These are phyloP conservation scores for Arthonia radiata DNA, from an alignment of 495 filamentous ascomycete genomes.

Conservation along the genomic window DNA sequence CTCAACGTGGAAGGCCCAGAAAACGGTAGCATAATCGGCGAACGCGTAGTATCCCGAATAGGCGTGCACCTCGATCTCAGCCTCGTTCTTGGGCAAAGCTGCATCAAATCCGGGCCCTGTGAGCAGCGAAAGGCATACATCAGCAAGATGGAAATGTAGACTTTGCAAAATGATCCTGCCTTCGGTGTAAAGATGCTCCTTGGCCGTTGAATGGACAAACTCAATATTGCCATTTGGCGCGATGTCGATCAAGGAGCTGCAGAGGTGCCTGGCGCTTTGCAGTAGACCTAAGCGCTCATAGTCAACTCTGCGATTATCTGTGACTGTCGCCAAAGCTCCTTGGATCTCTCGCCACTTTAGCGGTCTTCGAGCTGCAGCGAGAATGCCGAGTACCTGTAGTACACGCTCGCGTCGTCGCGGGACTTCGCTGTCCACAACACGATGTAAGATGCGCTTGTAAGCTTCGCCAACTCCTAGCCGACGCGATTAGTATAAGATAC, in stretches of 20 bases:
- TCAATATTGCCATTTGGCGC: conserved; percentile 1
- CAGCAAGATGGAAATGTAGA: conserved; percentile 2
- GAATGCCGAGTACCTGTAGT: conserved; percentile 19
- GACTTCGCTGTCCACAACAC: conserved; percentile 9
- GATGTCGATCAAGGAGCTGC: conserved; percentile 2
- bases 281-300: too few relatives aligned
- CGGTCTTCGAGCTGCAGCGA: conserved; percentile 19
- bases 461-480: too few relatives aligned
- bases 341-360: conserved; percentile 24
- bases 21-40: conserved; percentile 3
- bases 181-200: conserved; percentile 2
- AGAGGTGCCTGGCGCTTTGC: conserved; percentile 5
- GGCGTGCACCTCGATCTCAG: background rate
- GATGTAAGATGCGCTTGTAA: conserved; percentile 16
- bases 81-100: background rate
- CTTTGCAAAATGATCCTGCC: background rate
- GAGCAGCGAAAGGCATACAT: conserved; percentile 3
- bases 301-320: too few relatives aligned
- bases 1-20: conserved; percentile 4
- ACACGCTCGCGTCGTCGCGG: conserved; percentile 8
- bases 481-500: too few relatives aligned
- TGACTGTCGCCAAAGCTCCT: too few relatives aligned
- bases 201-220: conserved; percentile 3
- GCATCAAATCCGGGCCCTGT: background rate
- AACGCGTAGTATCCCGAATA: conserved; percentile 2